Percentiles rank a stretch among this genome's conserved stretches.
phyloP scores from a whole-genome alignment of 202 grass and related monocot species.

The Carex arenaria region DNA sequence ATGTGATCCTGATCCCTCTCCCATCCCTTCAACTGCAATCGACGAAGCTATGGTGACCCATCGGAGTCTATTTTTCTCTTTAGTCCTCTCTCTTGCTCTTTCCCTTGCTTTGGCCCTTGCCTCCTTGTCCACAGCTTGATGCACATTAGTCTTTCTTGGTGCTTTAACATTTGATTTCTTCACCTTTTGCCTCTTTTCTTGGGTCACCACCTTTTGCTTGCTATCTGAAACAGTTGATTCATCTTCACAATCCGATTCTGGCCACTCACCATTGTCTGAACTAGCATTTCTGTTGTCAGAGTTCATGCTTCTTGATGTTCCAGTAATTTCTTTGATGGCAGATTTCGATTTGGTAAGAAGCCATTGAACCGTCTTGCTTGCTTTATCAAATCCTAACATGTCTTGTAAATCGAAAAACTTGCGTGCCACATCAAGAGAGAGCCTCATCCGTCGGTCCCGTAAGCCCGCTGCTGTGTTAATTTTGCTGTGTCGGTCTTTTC shows the following conservation, averaged over 20 bases:
- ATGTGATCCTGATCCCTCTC: slow-evolving; percentile 23
- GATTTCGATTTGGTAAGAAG: slow-evolving; percentile 67
- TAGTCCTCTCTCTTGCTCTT: slow-evolving; percentile 78
- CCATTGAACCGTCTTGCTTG: slow-evolving; percentile 99
- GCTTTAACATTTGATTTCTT: slow-evolving; percentile 37
- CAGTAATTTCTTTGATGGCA: slow-evolving; percentile 63
- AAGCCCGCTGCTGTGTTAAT: slow-evolving; percentile 76
- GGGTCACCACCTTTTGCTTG: slow-evolving; percentile 29
- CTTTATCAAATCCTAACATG: slow-evolving; percentile 85
- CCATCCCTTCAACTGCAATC: slow-evolving; percentile 28
- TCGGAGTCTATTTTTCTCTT: slow-evolving; percentile 60
- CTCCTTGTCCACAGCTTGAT: slow-evolving; percentile 56
- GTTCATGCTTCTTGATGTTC: slow-evolving; percentile 11
- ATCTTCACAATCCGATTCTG: slow-evolving; percentile 58
- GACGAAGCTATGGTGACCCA: slow-evolving; percentile 52
- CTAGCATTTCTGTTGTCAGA: slow-evolving; percentile 9
- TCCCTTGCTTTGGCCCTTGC: slow-evolving; percentile 74
- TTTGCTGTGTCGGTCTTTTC: slow-evolving; percentile 92
- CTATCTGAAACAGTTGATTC: slow-evolving; percentile 56
- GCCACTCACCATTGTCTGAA: slow-evolving; percentile 15
- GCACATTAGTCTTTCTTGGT: slow-evolving; percentile 24
- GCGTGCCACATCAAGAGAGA: slow-evolving; percentile 77
- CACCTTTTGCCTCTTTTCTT: slow-evolving; percentile 18
- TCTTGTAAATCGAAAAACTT: slow-evolving; percentile 95
- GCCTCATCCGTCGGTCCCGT: slow-evolving; percentile 82